Percentiles rank a stretch among this genome's conserved stretches.
phyloP scores from a whole-genome alignment of 1,139 yeast species.

The Candida pseudocylindracea region DNA sequence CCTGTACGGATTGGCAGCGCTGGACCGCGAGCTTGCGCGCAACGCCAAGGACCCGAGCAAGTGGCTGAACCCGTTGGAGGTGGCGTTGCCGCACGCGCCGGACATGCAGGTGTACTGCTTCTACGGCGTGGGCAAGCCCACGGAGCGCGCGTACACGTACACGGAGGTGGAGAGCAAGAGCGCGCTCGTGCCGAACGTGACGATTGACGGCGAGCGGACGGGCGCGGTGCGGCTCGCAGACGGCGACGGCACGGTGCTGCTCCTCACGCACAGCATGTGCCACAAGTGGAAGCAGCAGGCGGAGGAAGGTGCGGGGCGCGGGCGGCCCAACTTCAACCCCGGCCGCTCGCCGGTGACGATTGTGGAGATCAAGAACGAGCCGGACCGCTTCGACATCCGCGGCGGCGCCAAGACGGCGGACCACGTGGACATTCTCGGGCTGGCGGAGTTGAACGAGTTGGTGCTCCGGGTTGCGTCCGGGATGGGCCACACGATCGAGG shows the following conservation, averaged over 20 bases:
- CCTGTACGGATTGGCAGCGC: conserved; percentile 54
- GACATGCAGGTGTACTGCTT: conserved; percentile 75
- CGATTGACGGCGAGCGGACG: conserved; percentile 30
- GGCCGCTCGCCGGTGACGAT: conserved; percentile 48
- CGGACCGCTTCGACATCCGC: conserved; percentile 79
- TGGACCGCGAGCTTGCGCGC: conserved; percentile 27
- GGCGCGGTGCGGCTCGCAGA: conserved; percentile 62
- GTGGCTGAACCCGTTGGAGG: conserved; percentile 91
- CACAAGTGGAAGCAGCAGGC: conserved; percentile 65
- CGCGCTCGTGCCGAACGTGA: conserved; percentile 20
- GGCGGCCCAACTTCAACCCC: conserved; percentile 42
- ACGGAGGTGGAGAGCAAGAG: conserved; percentile 40
- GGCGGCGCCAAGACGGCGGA: conserved; percentile 98
- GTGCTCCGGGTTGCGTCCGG: conserved; percentile 72
- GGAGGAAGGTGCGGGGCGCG: conserved; percentile 8
- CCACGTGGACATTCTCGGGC: conserved; percentile 88
- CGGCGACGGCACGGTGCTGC: conserved; percentile 90
- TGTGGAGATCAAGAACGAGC: conserved; percentile 85
- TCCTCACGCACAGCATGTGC: conserved; percentile 55
- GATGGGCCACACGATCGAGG: conserved; percentile 38
- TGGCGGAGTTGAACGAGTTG: conserved; percentile 78
- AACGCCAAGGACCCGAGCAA: conserved; percentile 54
- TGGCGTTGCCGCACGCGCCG: conserved; percentile 80
- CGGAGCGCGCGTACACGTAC: conserved; percentile 82
- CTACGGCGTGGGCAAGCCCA: conserved; percentile 89